A percentile compares a stretch with the other conserved stretches of the same genome.
phyloP scores from a whole-genome alignment of 1,139 yeast species.

The Geotrichum fermentans region DNA sequence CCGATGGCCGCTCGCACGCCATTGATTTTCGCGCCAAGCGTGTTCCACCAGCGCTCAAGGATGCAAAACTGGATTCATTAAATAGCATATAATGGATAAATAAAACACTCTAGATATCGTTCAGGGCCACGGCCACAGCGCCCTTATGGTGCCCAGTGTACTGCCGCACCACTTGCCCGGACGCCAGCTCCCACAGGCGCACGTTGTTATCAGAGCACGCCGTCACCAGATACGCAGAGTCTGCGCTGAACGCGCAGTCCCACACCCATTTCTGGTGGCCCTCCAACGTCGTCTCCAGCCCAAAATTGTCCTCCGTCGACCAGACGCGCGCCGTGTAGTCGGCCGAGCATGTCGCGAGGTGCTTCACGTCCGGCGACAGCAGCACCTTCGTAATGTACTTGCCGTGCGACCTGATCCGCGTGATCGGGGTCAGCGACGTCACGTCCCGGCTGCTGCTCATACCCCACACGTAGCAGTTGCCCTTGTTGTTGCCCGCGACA shows the following conservation, averaged over 20 bases:
- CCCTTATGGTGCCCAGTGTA: slow-evolving; percentile 95
- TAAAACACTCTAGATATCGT: slow-evolving; percentile 46
- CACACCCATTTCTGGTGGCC: slow-evolving; percentile 99
- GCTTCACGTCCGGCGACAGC: slow-evolving; percentile 87
- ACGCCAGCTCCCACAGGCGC: slow-evolving; percentile 91
- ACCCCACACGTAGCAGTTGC: slow-evolving; percentile 94
- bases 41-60: no score
- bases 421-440: slow-evolving; percentile 80
- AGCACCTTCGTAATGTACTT: slow-evolving; percentile 87
- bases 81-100: no score
- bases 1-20: neutral
- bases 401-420: slow-evolving; percentile 83
- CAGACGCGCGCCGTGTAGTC: slow-evolving; percentile 94
- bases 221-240: slow-evolving; percentile 91
- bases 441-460: slow-evolving; percentile 81
- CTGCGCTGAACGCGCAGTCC: slow-evolving; percentile 99
- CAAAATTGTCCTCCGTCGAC: slow-evolving; percentile 70
- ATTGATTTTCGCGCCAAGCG: no score
- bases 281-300: slow-evolving; percentile 76
- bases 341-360: slow-evolving; percentile 94
- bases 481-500: slow-evolving; percentile 92
- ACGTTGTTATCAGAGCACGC: slow-evolving; percentile 97
- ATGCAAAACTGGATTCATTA: no score
- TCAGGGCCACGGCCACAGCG: slow-evolving; percentile 90
- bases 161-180: slow-evolving; percentile 92